Evolutionary conservation across 495 filamentous ascomycete genomes (phyloP), one percentile per base, ranked within the genome.

Genomic region (Xylaria acuta): DNA sequence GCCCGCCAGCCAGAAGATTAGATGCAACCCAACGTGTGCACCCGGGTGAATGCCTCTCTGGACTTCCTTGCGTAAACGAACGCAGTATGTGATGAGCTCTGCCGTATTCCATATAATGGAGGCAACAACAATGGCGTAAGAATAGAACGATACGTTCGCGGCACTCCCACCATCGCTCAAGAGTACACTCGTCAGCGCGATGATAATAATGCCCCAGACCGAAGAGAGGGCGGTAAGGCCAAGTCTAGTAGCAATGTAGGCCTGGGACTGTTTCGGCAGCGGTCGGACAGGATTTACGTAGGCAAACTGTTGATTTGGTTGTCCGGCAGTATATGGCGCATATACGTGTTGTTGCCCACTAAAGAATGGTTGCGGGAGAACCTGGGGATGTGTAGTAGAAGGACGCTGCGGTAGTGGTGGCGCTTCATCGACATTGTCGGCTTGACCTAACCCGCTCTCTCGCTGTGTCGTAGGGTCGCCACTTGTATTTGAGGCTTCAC

Each of bases 11-110:
- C 76, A 82, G 25, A 83, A 73, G 38, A 76, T 74, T 16, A 83
- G 75, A 59, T 81, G 80, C 34, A 82, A 66, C 22, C 76, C 81
- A 0, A 83, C 82, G 47, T 83, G 81, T 1, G 81, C 80, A 43
- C 82, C 82, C 0, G 82, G 77, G 67, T 80, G 77, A 43, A 82
- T 78, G 22, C 76, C 80, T 9, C 80, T 76, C 38, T 77, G 74
- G 0, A 70, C 54, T 22, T 75, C 41, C 14, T 76, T 75, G 34
- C 73, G 72, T 30, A 56, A 32, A 18, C 78, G 79, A 16, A 76
- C 43, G 25, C 59, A 74, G 12, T 75, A 75, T 5, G 71, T 78
- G 45, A 85, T 73, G 18, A 83, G 62, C 56, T 86, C 83, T 51
- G 79, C 67, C 11, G 71, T 53, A 22, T 77, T 78, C 77, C 83